Percentiles rank a stretch among this genome's conserved stretches.
These are phyloP conservation scores for Sporothrix sp. DNA, from an alignment of 2,329 filamentous ascomycete genomes.

Conservation along the genomic window DNA sequence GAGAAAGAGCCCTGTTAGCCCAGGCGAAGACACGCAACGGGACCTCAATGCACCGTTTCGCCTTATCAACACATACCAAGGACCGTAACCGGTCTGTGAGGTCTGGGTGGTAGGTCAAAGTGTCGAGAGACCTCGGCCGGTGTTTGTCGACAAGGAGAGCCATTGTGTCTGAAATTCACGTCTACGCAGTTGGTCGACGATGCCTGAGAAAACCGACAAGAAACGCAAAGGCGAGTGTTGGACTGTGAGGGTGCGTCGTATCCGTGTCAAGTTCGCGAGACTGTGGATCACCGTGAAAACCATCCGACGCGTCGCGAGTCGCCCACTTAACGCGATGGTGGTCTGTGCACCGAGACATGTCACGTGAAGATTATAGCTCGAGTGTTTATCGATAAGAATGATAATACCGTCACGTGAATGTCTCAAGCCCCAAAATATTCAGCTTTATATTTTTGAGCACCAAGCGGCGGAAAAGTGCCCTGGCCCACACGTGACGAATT, in stretches of 20 bases:
- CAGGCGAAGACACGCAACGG: neutral
- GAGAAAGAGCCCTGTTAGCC: neutral
- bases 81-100: slow-evolving; percentile 80
- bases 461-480: neutral
- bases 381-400: neutral
- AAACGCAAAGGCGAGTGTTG: neutral
- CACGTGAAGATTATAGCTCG: neutral
- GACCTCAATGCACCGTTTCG: no score
- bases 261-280: neutral
- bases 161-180: slow-evolving; percentile 32
- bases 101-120: slow-evolving; percentile 77
- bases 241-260: neutral
- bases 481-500: slow-evolving; percentile 13
- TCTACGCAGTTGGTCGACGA: no score
- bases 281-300: neutral
- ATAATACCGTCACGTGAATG: neutral
- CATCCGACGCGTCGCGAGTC: slow-evolving; percentile 14
- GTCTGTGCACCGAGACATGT: slow-evolving; percentile 5
- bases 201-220: neutral
- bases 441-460: neutral
- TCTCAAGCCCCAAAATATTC: neutral
- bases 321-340: slow-evolving; percentile 13
- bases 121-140: slow-evolving; percentile 62
- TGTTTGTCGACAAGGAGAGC: slow-evolving; percentile 64
- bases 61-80: slow-evolving; percentile 48